phyloP scores from a whole-genome alignment of 306 rosid species.

The Acacia acuminata region DNA sequence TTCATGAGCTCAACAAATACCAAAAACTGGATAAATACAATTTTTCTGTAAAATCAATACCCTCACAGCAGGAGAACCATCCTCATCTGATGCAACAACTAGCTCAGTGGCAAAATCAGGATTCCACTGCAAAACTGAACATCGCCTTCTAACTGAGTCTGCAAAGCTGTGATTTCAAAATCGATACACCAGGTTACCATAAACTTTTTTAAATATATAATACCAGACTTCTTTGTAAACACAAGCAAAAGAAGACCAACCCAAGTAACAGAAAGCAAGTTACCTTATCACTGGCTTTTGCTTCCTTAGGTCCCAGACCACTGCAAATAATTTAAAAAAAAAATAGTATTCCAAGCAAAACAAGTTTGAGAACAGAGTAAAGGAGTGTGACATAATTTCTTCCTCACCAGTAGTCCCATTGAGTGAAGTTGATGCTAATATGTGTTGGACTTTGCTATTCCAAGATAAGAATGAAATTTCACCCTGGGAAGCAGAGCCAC shows the following conservation, averaged over 20 bases:
- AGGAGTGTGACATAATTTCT: conserved; percentile 10
- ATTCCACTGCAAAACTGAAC: conserved; percentile 99
- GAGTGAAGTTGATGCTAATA: conserved; percentile 92
- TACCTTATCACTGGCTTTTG: conserved; percentile 99
- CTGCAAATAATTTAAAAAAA: conserved; percentile 43
- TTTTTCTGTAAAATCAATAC: conserved; percentile 46
- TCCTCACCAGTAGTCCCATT: conserved; percentile 94
- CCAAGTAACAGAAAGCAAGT: conserved; percentile 15
- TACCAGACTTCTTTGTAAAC: conserved; percentile 5
- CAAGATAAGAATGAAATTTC: conserved; percentile 96
- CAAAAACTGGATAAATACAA: conserved; percentile 24
- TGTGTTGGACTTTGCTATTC: conserved; percentile 99
- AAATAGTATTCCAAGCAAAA: conserved; percentile 13
- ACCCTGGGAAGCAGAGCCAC: conserved; percentile 92
- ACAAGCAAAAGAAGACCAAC: conserved; percentile 16
- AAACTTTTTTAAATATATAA: conserved; percentile 13
- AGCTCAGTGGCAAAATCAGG: conserved; percentile 97
- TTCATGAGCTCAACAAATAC: conserved; percentile 37
- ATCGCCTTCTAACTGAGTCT: conserved; percentile 83
- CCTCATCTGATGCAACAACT: conserved; percentile 97
- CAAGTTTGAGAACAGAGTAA: conserved; percentile 25
- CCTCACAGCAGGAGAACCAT: conserved; percentile 81
- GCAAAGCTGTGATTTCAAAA: conserved; percentile 67
- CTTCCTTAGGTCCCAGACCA: conserved; percentile 98
- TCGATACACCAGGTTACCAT: conserved; percentile 28